These are phyloP conservation scores for Beauveria scarabaeidicola DNA, from an alignment of 2,329 filamentous ascomycete genomes.

Conservation along the genomic window DNA sequence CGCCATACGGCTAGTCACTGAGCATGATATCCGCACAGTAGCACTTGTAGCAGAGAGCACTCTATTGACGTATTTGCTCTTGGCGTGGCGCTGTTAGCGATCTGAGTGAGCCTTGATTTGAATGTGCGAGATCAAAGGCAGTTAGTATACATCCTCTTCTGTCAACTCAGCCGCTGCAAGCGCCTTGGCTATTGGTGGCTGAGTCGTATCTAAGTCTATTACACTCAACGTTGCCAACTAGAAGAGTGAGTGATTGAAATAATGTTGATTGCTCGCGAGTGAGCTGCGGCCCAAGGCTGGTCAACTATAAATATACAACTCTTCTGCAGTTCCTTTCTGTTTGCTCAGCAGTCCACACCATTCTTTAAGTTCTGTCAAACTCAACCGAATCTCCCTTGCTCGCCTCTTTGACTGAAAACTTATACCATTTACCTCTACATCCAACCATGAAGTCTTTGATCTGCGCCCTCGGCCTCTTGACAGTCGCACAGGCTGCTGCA, in stretches of 20 bases:
- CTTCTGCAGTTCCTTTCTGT: too few species aligned
- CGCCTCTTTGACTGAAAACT: neutral
- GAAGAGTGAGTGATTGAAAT: neutral
- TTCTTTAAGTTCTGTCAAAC: neutral
- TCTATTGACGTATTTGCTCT: neutral
- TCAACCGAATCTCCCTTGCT: neutral
- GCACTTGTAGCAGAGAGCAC: neutral
- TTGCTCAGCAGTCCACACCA: neutral
- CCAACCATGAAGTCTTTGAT: neutral
- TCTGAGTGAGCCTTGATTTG: neutral
- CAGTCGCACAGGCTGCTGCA: neutral
- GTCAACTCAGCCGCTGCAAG: neutral
- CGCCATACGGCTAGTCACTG: too few species aligned
- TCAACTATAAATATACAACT: neutral
- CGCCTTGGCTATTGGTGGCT: neutral
- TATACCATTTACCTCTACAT: neutral
- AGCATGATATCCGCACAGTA: neutral
- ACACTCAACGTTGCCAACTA: neutral
- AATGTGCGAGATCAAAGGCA: neutral
- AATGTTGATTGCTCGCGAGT: too few species aligned
- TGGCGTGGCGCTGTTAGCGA: neutral
- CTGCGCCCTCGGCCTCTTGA: neutral
- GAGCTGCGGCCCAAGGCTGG: too few species aligned
- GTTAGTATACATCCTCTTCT: neutral
- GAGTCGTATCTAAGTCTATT: neutral